A percentile compares a stretch with the other conserved stretches of the same genome.
Evolutionary conservation across 1,139 yeast genomes (phyloP).

Genomic region (Nakaseomyces bracarensis): DNA sequence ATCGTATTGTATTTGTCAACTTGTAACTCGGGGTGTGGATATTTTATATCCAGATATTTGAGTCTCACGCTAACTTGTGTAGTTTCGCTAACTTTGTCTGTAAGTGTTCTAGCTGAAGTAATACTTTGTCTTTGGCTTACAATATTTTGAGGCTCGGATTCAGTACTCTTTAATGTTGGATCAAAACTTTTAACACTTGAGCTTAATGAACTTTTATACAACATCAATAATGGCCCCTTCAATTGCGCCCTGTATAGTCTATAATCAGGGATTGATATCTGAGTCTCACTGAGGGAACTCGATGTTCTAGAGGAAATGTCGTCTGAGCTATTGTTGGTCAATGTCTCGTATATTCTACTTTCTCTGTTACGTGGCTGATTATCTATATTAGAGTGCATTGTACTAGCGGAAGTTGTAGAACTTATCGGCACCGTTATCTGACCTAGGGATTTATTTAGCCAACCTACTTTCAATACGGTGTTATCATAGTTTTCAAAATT

Average conservation of each 20-base stretch:
- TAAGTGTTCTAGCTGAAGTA: conserved; percentile 1
- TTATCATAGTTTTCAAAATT: conserved; percentile 34
- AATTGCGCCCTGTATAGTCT: conserved; percentile 54
- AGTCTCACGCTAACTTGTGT: conserved; percentile 17
- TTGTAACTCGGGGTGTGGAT: conserved; percentile 64
- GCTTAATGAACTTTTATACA: conserved; percentile 48
- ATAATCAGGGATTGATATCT: conserved; percentile 24
- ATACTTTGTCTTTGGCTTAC: conserved; percentile 2
- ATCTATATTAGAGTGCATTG: conserved; percentile 11
- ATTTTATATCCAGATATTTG: conserved; percentile 36
- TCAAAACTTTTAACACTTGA: conserved; percentile 42
- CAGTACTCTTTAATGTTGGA: background rate
- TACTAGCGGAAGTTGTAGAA: background rate
- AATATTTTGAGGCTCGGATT: background rate
- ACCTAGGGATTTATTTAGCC: conserved; percentile 40
- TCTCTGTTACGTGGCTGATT: conserved; percentile 24
- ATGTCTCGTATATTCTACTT: conserved; percentile 17
- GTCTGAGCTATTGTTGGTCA: background rate
- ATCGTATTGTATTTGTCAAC: conserved; percentile 44
- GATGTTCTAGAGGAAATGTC: conserved; percentile 7
- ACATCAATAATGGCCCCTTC: conserved; percentile 50
- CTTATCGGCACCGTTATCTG: conserved; percentile 18
- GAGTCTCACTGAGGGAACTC: conserved; percentile 12
- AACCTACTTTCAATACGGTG: conserved; percentile 37
- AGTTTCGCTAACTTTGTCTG: conserved; percentile 4